Base-by-base conservation (phyloP, 1,139 yeast species). In the Pichia sp. region DNA sequence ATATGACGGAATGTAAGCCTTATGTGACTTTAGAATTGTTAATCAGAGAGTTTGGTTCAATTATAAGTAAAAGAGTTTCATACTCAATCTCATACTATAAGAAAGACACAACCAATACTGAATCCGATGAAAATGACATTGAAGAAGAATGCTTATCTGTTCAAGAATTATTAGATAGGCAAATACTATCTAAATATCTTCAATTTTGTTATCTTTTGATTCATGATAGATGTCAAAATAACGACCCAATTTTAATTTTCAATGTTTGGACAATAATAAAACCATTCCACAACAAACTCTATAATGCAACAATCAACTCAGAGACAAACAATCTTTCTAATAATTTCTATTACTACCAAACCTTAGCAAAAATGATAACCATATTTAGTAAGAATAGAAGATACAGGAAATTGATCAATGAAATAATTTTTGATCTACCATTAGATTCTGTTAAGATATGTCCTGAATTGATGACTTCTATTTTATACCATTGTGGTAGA, bases 361-460 rank as follows among this genome's bases (percentile, higher is more conserved):
- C 63, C 2, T 33, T 72, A 14, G 60, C 68, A 7, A 61, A 60
- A 35, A 51, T 72, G 22, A 53, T 73, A 5, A 55, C 59, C 19
- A 48, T 58, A 4, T 68, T 68, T 49, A 62, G 69, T 12, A 63
- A 63, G 38, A 62, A 65, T 38, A 60, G 54, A 37, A 56, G 68
- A 38, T 71, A 68, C 46, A 55, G 63, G 17, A 18, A 34, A 2
- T 22, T 67, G 4, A 66, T 69, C 9, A 49, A 48, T 10, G 66
- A 67, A 14, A 46, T 72, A 4, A 53, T 72, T 4, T 44, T 52
- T 15, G 55, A 62, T 33, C 47, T 72, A 19, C 67, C 73, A 1
- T 60, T 69, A 9, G 56, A 58, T n/a, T 58, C 65, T 2, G 68
- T 70, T 38, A 62, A 65, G 40, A 62, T 67, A 4, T 65, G 69